A percentile compares a stretch with the other conserved stretches of the same genome.
phyloP scores from a whole-genome alignment of 2,329 filamentous ascomycete genomes.

The Cercospora sp. region DNA sequence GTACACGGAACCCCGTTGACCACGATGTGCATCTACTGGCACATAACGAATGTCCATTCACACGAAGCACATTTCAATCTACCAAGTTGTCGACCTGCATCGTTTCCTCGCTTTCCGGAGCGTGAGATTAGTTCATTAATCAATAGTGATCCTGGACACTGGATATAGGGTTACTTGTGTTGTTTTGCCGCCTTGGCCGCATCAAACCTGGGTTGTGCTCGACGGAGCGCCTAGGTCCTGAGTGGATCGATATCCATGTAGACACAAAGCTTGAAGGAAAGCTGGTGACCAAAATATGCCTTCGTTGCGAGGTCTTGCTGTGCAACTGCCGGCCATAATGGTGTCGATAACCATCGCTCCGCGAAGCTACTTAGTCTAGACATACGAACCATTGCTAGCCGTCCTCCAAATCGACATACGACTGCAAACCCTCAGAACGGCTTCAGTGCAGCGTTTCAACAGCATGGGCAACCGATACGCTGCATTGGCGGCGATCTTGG shows the following conservation, averaged over 20 bases:
- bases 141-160: background rate
- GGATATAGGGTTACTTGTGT: background rate
- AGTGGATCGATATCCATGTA: background rate
- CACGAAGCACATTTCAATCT: background rate
- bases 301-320: background rate
- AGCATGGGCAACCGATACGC: background rate
- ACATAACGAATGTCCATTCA: background rate
- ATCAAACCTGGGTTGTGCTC: background rate
- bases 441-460: background rate
- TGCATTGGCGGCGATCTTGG: slow-evolving; percentile 3
- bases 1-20: too few species aligned
- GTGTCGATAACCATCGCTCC: background rate
- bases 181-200: background rate
- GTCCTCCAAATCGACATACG: background rate
- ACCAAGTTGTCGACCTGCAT: background rate
- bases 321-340: background rate
- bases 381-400: background rate
- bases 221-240: background rate
- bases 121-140: background rate
- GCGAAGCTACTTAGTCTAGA: background rate
- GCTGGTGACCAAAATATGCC: background rate
- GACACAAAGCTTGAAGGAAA: background rate
- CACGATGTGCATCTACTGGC: background rate
- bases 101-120: background rate
- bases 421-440: background rate